phyloP scores from a whole-genome alignment of 192 early-diverging fungal genomes.

The Entomortierella parvispora region DNA sequence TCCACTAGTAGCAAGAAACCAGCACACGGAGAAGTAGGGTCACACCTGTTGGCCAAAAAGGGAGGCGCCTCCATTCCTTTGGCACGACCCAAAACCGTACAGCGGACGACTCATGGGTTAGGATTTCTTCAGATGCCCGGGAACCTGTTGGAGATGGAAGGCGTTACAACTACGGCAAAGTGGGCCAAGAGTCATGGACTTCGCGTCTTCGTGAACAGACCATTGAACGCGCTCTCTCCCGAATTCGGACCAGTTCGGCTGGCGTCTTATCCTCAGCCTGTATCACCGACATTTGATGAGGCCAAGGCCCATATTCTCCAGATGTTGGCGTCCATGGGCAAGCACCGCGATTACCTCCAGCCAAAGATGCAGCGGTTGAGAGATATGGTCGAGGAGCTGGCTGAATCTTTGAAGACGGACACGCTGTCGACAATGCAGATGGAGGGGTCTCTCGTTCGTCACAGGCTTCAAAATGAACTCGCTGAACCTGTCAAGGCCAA shows the following conservation, averaged over 20 bases:
- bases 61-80: neutral
- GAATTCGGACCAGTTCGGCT: constrained; percentile 33
- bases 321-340: neutral
- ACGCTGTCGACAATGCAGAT: constrained; percentile 26
- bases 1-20: neutral
- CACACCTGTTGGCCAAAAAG: neutral
- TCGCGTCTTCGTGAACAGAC: constrained; percentile 52
- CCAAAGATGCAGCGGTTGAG: constrained; percentile 25
- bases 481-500: constrained; percentile 4
- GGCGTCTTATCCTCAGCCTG: constrained; percentile 44
- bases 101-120: constrained; percentile 34
- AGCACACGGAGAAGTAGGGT: too few relatives aligned
- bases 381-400: constrained; percentile 15
- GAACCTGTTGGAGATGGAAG: constrained; percentile 49
- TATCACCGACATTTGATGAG: constrained; percentile 19
- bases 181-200: constrained; percentile 54
- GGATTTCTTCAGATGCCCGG: constrained; percentile 49
- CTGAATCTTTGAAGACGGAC: constrained; percentile 7
- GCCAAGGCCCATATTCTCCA: constrained; percentile 11
- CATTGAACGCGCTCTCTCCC: constrained; percentile 50
- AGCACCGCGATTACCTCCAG: constrained; percentile 2
- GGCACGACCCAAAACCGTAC: neutral
- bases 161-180: constrained; percentile 44
- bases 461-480: constrained; percentile 25
- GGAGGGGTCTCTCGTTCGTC: constrained; percentile 16